Evolutionary conservation across 805 yeast genomes (phyloP), one percentile per base, ranked within the genome.

Genomic region (Pichia nakasei): DNA sequence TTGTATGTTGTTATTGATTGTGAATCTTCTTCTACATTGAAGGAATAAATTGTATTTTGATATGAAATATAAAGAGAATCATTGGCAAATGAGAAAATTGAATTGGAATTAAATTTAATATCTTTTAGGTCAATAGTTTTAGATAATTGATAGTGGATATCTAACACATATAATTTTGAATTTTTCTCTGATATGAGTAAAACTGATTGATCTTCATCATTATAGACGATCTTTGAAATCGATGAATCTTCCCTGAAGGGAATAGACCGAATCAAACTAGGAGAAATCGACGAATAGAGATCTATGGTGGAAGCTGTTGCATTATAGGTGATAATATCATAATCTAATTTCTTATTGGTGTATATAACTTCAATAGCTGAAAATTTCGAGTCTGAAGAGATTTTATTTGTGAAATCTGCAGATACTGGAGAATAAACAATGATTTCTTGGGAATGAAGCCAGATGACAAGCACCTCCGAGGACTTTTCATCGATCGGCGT

Each of bases 391-490:
- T 55, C 63, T 34, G 57, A 59, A 0, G 68, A 51, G 24, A 70
- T 66, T 47, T 69, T 67, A 45, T 59, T 60, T 18, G 65, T 55
- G 17, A 66, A 52, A 21, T 61, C 68, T 45, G 66, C 68, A 21
- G 63, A 60, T 32, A 57, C 52, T 3, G 80, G 78, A 2, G 76
- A 67, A 42, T 68, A 67, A 9, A 72, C 56, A 41, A 68, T 53
- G 24, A 75, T 59, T 41, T 66, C 72, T 9, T 72, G 72, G 29
- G 60, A 53, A 29, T 29, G 32, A 9, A 29, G 13, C 32, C 32
- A 29, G 15, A 29, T 29, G 7, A 29, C 32, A 8, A 29, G 13
- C n/a, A 29, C 7, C 7, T 29, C 32, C 6, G 7, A 7, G 11
- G 27, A 24, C 9, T 29, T 29, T 15, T 12, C 17, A 12, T 29